Percentiles rank a stretch among this genome's conserved stretches.
phyloP scores from a whole-genome alignment of 257 asterid species.

The Eustoma russellianum region DNA sequence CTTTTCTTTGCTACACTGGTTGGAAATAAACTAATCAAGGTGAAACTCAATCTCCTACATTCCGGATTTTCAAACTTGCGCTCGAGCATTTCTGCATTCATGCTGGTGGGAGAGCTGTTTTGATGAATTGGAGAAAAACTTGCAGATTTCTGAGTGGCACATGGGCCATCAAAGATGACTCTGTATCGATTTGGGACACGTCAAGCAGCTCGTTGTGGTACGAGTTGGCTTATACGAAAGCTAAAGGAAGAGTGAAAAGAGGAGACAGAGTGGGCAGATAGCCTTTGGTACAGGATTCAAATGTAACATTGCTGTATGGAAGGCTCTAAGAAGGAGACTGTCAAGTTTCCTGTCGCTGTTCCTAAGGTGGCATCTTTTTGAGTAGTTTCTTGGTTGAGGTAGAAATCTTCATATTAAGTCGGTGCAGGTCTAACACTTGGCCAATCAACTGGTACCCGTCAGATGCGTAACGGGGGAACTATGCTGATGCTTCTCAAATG shows the following conservation, averaged over 20 bases:
- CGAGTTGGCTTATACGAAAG: conserved; percentile 33
- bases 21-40: conserved; percentile 26
- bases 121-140: conserved; percentile 35
- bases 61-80: conserved; percentile 32
- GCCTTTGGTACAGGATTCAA: conserved; percentile 39
- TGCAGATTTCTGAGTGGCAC: conserved; percentile 28
- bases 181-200: conserved; percentile 34
- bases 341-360: conserved; percentile 28
- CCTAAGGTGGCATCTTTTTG: conserved; percentile 23
- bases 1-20: conserved; percentile 25
- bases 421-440: no score
- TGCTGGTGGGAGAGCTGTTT: conserved; percentile 41
- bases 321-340: conserved; percentile 30
- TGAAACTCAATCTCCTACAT: conserved; percentile 32
- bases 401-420: no score
- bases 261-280: conserved; percentile 37
- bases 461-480: no score
- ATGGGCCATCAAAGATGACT: conserved; percentile 39
- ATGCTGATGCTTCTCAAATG: no score
- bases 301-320: conserved; percentile 40
- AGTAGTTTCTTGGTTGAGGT: no score
- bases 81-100: conserved; percentile 40
- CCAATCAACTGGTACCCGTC: no score
- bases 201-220: conserved; percentile 40
- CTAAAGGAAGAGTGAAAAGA: conserved; percentile 31